A percentile compares a stretch with the other conserved stretches of the same genome.
phyloP scores from a whole-genome alignment of 2,329 filamentous ascomycete genomes.

The Colletotrichum australisinense region DNA sequence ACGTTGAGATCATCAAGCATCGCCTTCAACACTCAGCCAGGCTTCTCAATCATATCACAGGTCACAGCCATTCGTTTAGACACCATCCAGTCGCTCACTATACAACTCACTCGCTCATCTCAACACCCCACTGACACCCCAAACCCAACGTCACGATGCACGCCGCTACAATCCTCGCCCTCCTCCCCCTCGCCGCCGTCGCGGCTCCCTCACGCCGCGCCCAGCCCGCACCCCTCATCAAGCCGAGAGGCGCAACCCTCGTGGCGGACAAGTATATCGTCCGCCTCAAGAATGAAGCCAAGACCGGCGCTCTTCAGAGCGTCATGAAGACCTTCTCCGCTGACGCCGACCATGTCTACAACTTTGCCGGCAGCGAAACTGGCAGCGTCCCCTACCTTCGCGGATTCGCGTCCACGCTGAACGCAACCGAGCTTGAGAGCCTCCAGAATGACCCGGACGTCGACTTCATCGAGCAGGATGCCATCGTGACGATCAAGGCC shows the following conservation, averaged over 20 bases:
- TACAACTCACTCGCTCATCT: not conserved
- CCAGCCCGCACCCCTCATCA: constrained; percentile 47
- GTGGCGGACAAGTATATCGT: constrained; percentile 52
- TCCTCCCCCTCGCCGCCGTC: constrained; percentile 22
- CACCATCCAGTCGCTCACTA: constrained; percentile 2
- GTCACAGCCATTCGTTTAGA: constrained; percentile 18
- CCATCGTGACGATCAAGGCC: constrained; percentile 43
- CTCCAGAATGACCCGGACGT: constrained; percentile 45
- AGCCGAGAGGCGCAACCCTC: constrained; percentile 44
- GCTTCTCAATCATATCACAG: not conserved
- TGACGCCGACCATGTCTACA: constrained; percentile 47
- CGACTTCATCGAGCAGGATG: constrained; percentile 55
- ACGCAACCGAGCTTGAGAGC: constrained; percentile 39
- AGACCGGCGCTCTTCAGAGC: constrained; percentile 38
- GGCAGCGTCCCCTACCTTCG: constrained; percentile 29
- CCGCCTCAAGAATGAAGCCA: constrained; percentile 45
- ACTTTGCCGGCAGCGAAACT: constrained; percentile 27
- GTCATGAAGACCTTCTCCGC: constrained; percentile 43
- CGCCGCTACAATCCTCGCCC: constrained; percentile 26
- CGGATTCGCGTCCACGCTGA: constrained; percentile 44
- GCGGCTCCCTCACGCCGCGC: constrained; percentile 41
- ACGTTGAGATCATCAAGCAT: not conserved
- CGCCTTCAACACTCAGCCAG: not conserved
- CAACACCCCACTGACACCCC: not conserved
- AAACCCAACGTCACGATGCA: constrained; percentile 18